Conservation (phyloP, 2,329 filamentous ascomycete genomes). For the Macrophomina phaseolina region DNA sequence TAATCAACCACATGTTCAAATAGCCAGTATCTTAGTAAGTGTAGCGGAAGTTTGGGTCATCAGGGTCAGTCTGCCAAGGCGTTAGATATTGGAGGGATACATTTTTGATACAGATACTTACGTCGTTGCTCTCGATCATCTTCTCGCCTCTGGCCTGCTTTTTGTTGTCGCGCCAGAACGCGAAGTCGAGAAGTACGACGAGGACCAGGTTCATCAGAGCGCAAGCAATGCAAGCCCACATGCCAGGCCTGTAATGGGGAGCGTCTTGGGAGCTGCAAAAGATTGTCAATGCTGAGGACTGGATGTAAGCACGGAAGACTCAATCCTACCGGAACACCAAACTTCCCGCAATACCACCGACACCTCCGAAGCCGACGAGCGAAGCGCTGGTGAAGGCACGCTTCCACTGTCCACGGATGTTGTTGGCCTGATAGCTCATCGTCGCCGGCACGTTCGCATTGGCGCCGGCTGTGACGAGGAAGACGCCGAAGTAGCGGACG, state of each 20-base stretch:
- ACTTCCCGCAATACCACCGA: conserved; percentile 78
- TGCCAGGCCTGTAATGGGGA: conserved; percentile 43
- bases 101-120: conserved; percentile 30
- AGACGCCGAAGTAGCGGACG: conserved; percentile 75
- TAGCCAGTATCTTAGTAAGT: conserved; percentile 2
- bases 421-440: conserved; percentile 85
- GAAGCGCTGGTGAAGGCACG: conserved; percentile 78
- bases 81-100: background rate
- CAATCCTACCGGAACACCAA: conserved; percentile 64
- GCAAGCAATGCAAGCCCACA: conserved; percentile 48
- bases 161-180: conserved; percentile 44
- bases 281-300: background rate
- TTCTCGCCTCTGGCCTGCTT: conserved; percentile 49
- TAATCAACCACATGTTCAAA: background rate
- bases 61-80: conserved; percentile 1
- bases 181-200: conserved; percentile 39
- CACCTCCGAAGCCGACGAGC: conserved; percentile 75
- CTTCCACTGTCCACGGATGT: conserved; percentile 89
- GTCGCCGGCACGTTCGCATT: conserved; percentile 78
- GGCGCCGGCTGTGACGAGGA: conserved; percentile 75
- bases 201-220: conserved; percentile 44
- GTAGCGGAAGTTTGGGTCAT: conserved; percentile 24
- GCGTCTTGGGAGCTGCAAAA: conserved; percentile 43
- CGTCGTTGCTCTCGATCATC: conserved; percentile 47
- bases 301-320: background rate